phyloP scores from a whole-genome alignment of 225 moss, liverwort and hornwort genomes.

The Marchantia polymorpha region DNA sequence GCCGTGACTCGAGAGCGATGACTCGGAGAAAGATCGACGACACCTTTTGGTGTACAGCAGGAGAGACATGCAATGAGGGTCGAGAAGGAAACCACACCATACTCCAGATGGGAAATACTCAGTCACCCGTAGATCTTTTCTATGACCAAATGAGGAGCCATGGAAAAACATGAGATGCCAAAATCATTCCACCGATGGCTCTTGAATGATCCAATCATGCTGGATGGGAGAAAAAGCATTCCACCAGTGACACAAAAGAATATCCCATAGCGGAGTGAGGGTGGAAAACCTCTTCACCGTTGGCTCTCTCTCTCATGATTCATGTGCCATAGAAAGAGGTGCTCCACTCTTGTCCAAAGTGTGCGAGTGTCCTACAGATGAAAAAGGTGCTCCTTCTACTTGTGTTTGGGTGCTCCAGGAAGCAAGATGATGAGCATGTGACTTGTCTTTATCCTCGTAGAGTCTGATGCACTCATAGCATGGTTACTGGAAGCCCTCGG shows the following conservation, averaged over 20 bases:
- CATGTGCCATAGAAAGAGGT: neutral
- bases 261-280: neutral
- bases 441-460: neutral
- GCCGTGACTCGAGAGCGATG: neutral
- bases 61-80: neutral
- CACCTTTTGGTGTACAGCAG: neutral
- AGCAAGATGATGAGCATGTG: slow-evolving; percentile 1
- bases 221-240: neutral
- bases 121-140: neutral
- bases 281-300: neutral
- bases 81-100: neutral
- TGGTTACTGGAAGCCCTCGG: neutral
- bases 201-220: neutral
- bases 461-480: neutral
- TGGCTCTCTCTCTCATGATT: neutral
- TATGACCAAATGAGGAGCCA: neutral
- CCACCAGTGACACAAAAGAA: neutral
- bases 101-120: neutral
- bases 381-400: neutral
- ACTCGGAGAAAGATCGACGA: neutral
- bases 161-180: neutral
- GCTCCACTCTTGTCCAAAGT: neutral
- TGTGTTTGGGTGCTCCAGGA: neutral
- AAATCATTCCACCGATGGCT: neutral
- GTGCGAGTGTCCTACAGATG: neutral